A percentile compares a stretch with the other conserved stretches of the same genome.
phyloP scores from a whole-genome alignment of 2,329 filamentous ascomycete genomes.

The Lomentospora prolificans region DNA sequence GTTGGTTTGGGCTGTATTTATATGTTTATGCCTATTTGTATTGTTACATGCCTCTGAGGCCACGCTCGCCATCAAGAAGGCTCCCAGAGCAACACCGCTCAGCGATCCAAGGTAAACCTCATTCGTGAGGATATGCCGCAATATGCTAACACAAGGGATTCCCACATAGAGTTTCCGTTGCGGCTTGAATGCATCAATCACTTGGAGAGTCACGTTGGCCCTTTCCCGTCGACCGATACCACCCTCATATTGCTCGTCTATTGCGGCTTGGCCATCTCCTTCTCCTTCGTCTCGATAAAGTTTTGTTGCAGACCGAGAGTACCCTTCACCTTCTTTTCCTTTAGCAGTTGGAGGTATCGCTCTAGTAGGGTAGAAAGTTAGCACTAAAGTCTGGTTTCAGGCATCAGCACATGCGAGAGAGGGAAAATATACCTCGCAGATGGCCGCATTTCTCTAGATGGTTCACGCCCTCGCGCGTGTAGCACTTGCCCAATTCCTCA shows the following conservation, averaged over 20 bases:
- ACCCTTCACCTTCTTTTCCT: constrained; percentile 67
- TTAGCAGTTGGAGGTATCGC: constrained; percentile 68
- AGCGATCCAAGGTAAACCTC: too few relatives aligned
- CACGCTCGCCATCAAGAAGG: background rate
- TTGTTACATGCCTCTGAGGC: background rate
- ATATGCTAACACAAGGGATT: too few relatives aligned
- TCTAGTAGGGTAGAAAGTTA: constrained; percentile 39
- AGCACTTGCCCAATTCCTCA: constrained; percentile 80
- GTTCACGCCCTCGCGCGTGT: constrained; percentile 74
- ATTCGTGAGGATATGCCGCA: background rate
- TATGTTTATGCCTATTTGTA: background rate
- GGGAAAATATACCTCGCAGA: constrained; percentile 60
- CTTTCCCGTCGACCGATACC: background rate
- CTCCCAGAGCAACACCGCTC: background rate
- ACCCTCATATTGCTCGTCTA: background rate
- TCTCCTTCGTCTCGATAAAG: constrained; percentile 48
- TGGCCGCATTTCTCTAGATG: constrained; percentile 80
- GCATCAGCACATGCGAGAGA: too few relatives aligned
- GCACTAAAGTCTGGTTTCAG: background rate
- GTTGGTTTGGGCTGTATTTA: background rate
- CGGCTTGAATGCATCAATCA: too few relatives aligned
- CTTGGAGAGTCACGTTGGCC: too few relatives aligned
- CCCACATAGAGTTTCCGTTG: too few relatives aligned
- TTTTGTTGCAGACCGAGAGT: constrained; percentile 74
- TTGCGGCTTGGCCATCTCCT: constrained; percentile 4